These are phyloP conservation scores for Tetragonia tetragonoides DNA, from an alignment of 148 eudicot species.

Conservation along the genomic window DNA sequence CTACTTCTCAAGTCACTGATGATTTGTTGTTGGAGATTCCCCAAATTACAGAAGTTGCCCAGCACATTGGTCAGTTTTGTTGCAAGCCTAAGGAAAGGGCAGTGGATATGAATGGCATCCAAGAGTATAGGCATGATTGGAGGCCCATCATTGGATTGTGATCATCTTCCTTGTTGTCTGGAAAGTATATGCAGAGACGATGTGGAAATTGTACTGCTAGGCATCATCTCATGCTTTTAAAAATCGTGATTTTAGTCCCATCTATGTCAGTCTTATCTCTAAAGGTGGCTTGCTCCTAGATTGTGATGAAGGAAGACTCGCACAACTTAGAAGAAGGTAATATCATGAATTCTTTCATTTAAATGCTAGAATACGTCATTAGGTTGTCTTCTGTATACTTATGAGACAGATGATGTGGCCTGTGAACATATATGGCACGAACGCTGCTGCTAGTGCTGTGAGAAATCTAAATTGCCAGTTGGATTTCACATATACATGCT, in stretches of 20 bases:
- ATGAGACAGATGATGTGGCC: constrained; percentile 3
- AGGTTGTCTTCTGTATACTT: neutral
- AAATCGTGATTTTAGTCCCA: constrained; percentile 68
- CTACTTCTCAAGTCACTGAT: constrained; percentile 37
- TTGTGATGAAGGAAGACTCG: constrained; percentile 84
- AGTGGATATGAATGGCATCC: constrained; percentile 12
- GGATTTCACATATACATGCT: constrained; percentile 88
- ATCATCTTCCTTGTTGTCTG: constrained; percentile 52
- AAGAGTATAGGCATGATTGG: constrained; percentile 25
- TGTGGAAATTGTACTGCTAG: constrained; percentile 74
- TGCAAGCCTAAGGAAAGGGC: constrained; percentile 12
- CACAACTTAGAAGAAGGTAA: constrained; percentile 80
- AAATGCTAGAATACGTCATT: neutral
- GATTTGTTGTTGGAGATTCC: constrained; percentile 63
- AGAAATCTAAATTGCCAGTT: constrained; percentile 50
- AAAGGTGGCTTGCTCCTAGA: constrained; percentile 70
- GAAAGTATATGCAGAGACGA: constrained; percentile 65
- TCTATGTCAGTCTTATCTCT: constrained; percentile 64
- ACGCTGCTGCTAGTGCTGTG: constrained; percentile 67
- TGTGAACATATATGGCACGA: constrained; percentile 53
- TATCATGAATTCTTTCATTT: neutral
- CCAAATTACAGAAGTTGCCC: constrained; percentile 53
- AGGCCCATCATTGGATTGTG: constrained; percentile 46
- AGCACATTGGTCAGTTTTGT: constrained; percentile 47
- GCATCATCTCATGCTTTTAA: constrained; percentile 84